phyloP scores from a whole-genome alignment of 495 filamentous ascomycete species.

The Penicillium subrubescens region DNA sequence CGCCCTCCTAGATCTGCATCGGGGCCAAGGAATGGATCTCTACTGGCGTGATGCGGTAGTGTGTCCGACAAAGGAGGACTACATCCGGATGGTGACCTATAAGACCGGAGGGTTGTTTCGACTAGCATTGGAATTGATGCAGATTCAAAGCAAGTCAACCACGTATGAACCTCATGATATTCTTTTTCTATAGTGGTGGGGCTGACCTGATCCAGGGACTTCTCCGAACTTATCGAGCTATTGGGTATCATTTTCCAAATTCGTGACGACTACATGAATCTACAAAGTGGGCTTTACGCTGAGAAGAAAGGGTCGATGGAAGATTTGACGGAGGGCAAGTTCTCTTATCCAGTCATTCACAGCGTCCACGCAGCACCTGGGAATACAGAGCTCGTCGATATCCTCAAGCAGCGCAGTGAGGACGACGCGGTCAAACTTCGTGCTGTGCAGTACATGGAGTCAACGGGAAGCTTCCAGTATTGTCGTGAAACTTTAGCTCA shows the following conservation, averaged over 20 bases:
- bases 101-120: not conserved
- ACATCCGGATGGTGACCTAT: not conserved
- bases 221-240: not conserved
- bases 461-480: constrained; percentile 1
- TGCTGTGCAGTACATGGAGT: not conserved
- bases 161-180: not conserved
- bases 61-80: not conserved
- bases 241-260: constrained; percentile 7
- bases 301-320: constrained; percentile 83
- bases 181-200: too few species aligned
- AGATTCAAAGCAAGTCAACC: not conserved
- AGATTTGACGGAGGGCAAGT: constrained; percentile 89
- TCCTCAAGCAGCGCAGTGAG: not conserved
- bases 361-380: not conserved
- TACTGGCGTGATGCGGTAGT: not conserved
- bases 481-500: not conserved
- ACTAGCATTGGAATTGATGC: not conserved
- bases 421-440: not conserved
- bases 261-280: constrained; percentile 9
- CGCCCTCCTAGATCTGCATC: not conserved
- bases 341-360: constrained; percentile 66
- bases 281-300: constrained; percentile 51
- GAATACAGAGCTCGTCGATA: not conserved
- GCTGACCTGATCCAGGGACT: not conserved
- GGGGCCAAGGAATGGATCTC: constrained; percentile 1